Evolutionary conservation across 306 rosid species (phyloP), one percentile per base, ranked within the genome.

Genomic region (Sesbania bispinosa): DNA sequence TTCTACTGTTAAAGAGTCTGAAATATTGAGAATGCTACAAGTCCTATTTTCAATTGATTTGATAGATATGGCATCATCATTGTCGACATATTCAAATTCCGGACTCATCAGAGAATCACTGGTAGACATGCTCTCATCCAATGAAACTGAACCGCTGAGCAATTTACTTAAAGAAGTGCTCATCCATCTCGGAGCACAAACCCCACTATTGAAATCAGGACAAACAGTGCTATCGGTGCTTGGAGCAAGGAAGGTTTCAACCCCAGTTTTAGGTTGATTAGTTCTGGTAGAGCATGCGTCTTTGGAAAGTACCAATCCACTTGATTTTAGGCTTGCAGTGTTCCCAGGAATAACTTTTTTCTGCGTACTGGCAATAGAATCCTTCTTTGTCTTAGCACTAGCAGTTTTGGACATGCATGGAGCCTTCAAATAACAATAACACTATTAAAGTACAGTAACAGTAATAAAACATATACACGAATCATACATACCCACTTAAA

Each of bases 301-400:
- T 19, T 77, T 76, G 4, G 79, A 36, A 53, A 72, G 67, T 39
- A 53, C 74, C 59, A 68, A 14, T 23, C 30, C 32, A 23, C 58
- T 83, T 53, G 88, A 74, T 76, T 77, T 85, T 67, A 38, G 67
- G 74, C 51, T 7, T 69, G 64, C 54, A 64, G n/a, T 48, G 11
- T 42, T 60, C 75, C 60, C 23, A 13, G 83, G 23, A 54, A 51
- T 20, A 27, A 13, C 76, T 36, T 57, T 68, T 59, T 69, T 65
- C 71, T 51, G 71, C n/a, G 51, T 18, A 67, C 60, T 53, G 24
- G 65, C 46, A 30, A 72, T 67, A n/a, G 61, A 46, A 62, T 85
- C 85, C 79, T 75, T 77, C 77, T 73, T 80, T 10, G 81, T 60
- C 79, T 86, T 84, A 73, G 80, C 66, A 64, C 84, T 84, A 73